Base-by-base conservation (phyloP, 2,329 filamentous ascomycete species). In the Penicillium sp. region DNA sequence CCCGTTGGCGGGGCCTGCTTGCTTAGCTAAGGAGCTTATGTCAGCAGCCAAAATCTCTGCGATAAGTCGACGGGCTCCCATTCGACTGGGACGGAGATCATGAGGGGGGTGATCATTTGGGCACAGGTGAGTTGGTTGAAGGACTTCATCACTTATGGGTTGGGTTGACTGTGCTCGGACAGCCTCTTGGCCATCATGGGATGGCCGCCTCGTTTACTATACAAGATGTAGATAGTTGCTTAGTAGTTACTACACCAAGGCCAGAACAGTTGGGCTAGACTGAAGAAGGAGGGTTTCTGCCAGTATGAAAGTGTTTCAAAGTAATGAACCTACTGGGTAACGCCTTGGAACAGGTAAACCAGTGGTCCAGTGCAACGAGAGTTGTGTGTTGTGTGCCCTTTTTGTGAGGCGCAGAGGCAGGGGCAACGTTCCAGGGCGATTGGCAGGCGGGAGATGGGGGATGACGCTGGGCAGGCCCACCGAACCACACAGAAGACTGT, bases 391-490 rank as follows among this genome's bases (percentile, higher is more conserved):
- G n/a, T 36, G 35, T n/a, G 47, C 37, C 11, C 36, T 31, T 40
- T 36, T 19, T 56, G 59, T 64, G 62, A 66, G 64, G 62, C 62
- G 62, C 50, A 59, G 61, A 57, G 55, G 60, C 50, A 55, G 51
- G 33, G 41, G 51, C 41, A 44, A 43, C 41, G 39, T 44, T 54
- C 39, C 57, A 62, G 67, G 66, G 65, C 68, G 70, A 73, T 73
- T 73, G 72, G 72, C 61, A 69, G 69, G 61, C 61, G 67, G 56
- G 64, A 67, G 70, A 71, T 70, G 72, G 68, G 64, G 70, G 72
- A 73, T 75, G 71, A 74, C 71, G 71, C 69, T 69, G 66, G 65
- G 61, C 51, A 56, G 72, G 72, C 72, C 73, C 73, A 75, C 73
- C 69, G 73, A 76, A 73, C 73, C 73, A 75, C 72, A 75, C 68